phyloP scores from a whole-genome alignment of 2,329 filamentous ascomycete species.

The Rhynchosporium graminicola region DNA sequence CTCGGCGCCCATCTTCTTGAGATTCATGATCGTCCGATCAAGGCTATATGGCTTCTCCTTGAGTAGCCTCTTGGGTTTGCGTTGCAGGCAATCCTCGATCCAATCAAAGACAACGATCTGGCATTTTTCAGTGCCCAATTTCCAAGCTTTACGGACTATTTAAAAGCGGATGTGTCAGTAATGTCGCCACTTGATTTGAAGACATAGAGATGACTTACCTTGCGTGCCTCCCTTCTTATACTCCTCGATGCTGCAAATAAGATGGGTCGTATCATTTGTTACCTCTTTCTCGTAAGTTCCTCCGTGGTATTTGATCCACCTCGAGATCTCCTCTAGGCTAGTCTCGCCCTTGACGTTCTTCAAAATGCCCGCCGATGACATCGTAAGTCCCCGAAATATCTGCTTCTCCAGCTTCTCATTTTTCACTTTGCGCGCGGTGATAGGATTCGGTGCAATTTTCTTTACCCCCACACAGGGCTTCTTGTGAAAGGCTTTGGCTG shows the following conservation, averaged over 20 bases:
- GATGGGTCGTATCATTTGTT: constrained; percentile 64
- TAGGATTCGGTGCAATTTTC: constrained; percentile 14
- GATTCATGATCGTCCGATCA: constrained; percentile 25
- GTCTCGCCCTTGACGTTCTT: constrained; percentile 41
- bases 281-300: constrained; percentile 58
- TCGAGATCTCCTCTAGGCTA: constrained; percentile 56
- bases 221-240: constrained; percentile 48
- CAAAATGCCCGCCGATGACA: constrained; percentile 62
- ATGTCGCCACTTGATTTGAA: neutral
- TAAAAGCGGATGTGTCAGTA: neutral
- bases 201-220: constrained; percentile 26
- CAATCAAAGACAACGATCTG: constrained; percentile 50
- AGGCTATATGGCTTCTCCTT: constrained; percentile 30
- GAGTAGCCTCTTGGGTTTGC: constrained; percentile 36
- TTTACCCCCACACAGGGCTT: neutral
- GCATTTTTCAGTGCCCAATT: constrained; percentile 39
- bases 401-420: constrained; percentile 24
- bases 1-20: constrained; percentile 42
- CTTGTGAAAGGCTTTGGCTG: constrained; percentile 5
- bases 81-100: constrained; percentile 45
- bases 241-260: constrained; percentile 65
- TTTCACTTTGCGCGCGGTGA: constrained; percentile 40
- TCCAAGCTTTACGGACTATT: constrained; percentile 45
- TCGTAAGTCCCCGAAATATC: constrained; percentile 54
- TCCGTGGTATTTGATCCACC: constrained; percentile 65